Evolutionary conservation across 2,329 filamentous ascomycete species (phyloP).

Genomic region (Penicillium capsulatum): DNA sequence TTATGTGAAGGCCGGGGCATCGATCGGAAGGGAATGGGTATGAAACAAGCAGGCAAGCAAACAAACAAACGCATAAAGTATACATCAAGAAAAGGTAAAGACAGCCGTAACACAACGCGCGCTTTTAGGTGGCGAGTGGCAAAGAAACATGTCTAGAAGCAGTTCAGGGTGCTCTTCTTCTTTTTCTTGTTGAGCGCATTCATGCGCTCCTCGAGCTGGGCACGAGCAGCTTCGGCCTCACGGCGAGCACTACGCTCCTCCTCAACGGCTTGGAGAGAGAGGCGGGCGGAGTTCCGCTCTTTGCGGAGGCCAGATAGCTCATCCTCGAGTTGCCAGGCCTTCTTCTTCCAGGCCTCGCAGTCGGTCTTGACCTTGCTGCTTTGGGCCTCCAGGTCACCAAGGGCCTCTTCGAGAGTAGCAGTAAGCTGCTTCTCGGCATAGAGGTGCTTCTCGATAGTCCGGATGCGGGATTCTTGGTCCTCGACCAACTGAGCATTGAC

Average conservation of each 20-base stretch:
- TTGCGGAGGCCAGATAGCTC: slow-evolving; percentile 51
- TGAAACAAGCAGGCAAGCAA: slow-evolving; percentile 11
- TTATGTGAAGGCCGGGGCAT: slow-evolving; percentile 5
- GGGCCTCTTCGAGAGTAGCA: slow-evolving; percentile 87
- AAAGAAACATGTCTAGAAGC: slow-evolving; percentile 67
- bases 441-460: slow-evolving; percentile 93
- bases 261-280: slow-evolving; percentile 82
- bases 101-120: slow-evolving; percentile 15
- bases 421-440: slow-evolving; percentile 95
- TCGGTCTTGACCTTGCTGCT: slow-evolving; percentile 89
- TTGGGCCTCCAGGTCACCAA: slow-evolving; percentile 87
- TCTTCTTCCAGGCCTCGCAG: slow-evolving; percentile 85
- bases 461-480: slow-evolving; percentile 91
- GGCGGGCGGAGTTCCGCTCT: slow-evolving; percentile 56
- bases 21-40: slow-evolving; percentile 9
- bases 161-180: slow-evolving; percentile 92
- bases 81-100: slow-evolving; percentile 16
- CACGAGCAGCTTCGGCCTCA: slow-evolving; percentile 82
- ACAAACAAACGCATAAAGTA: slow-evolving; percentile 11
- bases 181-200: slow-evolving; percentile 88
- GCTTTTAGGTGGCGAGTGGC: slow-evolving; percentile 16
- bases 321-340: slow-evolving; percentile 71
- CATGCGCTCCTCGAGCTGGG: slow-evolving; percentile 91
- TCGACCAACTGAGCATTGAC: slow-evolving; percentile 78
- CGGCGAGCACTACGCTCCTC: slow-evolving; percentile 91